Evolutionary conservation across 352 stramenopile species (phyloP), one percentile per base, ranked within the genome.

Genomic region (Chrysophaeum taylorii): DNA sequence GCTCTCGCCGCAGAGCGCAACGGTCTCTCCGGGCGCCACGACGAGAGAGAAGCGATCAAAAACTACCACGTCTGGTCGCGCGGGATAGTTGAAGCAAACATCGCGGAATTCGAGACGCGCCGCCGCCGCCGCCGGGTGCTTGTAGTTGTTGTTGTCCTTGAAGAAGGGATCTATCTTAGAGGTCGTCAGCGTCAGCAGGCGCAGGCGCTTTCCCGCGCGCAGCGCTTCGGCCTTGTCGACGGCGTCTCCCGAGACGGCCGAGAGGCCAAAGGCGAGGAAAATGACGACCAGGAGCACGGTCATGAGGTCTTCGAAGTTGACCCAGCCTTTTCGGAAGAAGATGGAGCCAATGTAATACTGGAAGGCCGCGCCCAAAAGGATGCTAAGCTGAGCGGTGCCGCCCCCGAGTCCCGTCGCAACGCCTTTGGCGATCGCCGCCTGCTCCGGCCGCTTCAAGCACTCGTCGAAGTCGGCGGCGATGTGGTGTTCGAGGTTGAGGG

Each of bases 81-180:
- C 80, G 23, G 91, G 89, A 79, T 96, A 97, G 29, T 82, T 75
- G 75, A 97, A 97, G 9, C 41, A 72, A 23, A 98, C 79, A 71
- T 92, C 78, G 45, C 87, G 27, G 64, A 97, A 92, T 31, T 85
- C 77, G 35, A 94, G 83, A 0, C 71, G 68, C 0, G 80, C 82
- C 57, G 57, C 33, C 7, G 21, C 45, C 12, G 45, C 57, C 2
- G 27, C 31, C 12, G n/a, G 54, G 90, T 89, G 18, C 76, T 68
- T 5, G 85, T 86, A 45, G 72, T 52, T 21, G 74, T 72, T 12
- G n/a, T n/a, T n/a, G n/a, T n/a, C n/a, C n/a, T 90, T 78, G 53
- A 92, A 86, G 0, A 90, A 80, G 25, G 73, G 67, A 36, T 91
- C 89, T 0, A 91, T 80, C 12, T 82, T 77, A n/a, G n/a, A n/a